A percentile compares a stretch with the other conserved stretches of the same genome.
Evolutionary conservation across 2,329 filamentous ascomycete species (phyloP).

Genomic region (Aureobasidium sp.): DNA sequence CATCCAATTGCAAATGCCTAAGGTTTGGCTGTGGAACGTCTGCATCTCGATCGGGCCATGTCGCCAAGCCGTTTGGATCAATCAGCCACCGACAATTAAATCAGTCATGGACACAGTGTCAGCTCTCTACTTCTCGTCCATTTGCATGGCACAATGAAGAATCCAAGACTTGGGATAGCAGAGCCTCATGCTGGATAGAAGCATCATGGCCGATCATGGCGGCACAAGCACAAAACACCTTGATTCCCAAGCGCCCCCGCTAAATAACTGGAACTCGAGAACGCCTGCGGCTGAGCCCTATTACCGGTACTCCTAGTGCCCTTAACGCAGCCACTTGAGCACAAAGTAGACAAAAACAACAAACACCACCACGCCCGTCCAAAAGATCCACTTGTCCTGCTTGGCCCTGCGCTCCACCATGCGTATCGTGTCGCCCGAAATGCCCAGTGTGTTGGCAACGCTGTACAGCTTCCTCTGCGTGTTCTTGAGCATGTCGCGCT

Average conservation of each 20-base stretch:
- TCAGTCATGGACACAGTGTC: no score
- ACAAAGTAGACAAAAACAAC: conserved; percentile 89
- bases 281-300: not conserved
- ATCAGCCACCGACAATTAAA: no score
- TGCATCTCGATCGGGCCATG: not conserved
- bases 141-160: not conserved
- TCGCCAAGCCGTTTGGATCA: not conserved
- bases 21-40: not conserved
- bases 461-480: conserved; percentile 88
- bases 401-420: conserved; percentile 89
- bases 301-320: no score
- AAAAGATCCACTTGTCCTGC: conserved; percentile 98
- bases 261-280: not conserved
- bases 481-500: conserved; percentile 89
- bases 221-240: not conserved
- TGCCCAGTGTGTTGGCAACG: conserved; percentile 86
- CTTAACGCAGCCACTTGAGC: conserved; percentile 70
- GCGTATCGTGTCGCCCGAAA: conserved; percentile 92
- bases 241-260: conserved; percentile 3
- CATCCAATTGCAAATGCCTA: not conserved
- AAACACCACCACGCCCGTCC: conserved; percentile 77
- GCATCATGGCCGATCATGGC: not conserved
- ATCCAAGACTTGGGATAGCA: not conserved
- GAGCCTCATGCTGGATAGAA: not conserved
- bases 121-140: no score